Percentiles rank a stretch among this genome's conserved stretches.
These are phyloP conservation scores for Oryza coarctata DNA, from an alignment of 176 grass and related monocot species.

Conservation along the genomic window DNA sequence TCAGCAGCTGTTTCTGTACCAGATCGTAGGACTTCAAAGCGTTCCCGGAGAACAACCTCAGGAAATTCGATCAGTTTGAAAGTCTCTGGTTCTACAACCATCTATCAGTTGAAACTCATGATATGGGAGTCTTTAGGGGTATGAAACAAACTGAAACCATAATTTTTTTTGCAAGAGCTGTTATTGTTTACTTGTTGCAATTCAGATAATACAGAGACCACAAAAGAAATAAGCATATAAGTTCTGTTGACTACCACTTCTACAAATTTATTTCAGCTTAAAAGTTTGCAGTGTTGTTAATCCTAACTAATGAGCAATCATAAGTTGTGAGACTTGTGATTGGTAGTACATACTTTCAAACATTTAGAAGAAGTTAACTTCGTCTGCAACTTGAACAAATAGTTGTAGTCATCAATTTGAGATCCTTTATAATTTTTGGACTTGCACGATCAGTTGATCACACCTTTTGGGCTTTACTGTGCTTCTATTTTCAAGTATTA, in stretches of 20 bases:
- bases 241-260: neutral
- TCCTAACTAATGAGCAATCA: neutral
- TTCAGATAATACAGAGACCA: neutral
- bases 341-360: neutral
- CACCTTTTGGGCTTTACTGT: neutral
- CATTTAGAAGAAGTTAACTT: neutral
- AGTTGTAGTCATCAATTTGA: neutral
- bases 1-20: slow-evolving; percentile 48
- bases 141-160: slow-evolving; percentile 28
- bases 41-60: slow-evolving; percentile 70
- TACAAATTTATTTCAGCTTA: slow-evolving; percentile 7
- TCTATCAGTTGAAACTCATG: slow-evolving; percentile 99
- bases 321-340: neutral
- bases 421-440: neutral
- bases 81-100: slow-evolving; percentile 83
- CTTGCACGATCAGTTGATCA: neutral
- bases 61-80: slow-evolving; percentile 78
- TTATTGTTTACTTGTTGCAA: slow-evolving; percentile 9
- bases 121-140: slow-evolving; percentile 99
- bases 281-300: neutral
- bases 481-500: neutral
- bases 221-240: neutral
- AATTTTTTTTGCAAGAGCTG: neutral
- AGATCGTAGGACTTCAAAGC: slow-evolving; percentile 90
- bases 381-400: neutral